Evolutionary conservation across 1,139 yeast genomes (phyloP), one percentile per base, ranked within the genome.

Genomic region (Hanseniaspora uvarum): DNA sequence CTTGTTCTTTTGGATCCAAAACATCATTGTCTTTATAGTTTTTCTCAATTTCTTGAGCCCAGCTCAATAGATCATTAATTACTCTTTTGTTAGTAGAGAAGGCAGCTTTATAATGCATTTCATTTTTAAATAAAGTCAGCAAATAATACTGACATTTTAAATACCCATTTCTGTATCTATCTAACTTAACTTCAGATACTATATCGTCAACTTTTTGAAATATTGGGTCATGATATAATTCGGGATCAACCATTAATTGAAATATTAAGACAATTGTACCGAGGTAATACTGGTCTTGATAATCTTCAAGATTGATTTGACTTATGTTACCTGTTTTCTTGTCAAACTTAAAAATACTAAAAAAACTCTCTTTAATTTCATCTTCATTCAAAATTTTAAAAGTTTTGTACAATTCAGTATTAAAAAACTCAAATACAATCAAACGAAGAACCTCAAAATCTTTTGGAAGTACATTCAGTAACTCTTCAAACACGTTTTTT

Each of bases 261-360:
- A 28, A 50, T 28, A 50, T 21, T 16, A 24, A 18, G 5, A 44
- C 12, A n/a, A 50, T 43, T 8, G 44, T 50, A 14, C 53, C 53
- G 7, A 50, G 14, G 19, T 50, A 28, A 40, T n/a, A 50, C 18
- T 50, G 53, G 21, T 50, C 53, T 33, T 36, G 45, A 12, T 50
- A 21, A 5, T 50, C 48, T 19, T 37, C 36, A 4, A 50, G n/a
- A 30, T 28, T 0, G 3, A 50, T 44, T 30, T 21, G 19, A 10
- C 2, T 16, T 18, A 50, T 43, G 10, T 28, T 23, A 2, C 53
- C 45, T 12, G 33, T 30, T 19, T 43, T 21, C 7, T 21, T 36
- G 30, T 50, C 39, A 7, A 14, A 37, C 7, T 30, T 50, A 14
- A 50, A 50, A 30, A 50, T 43, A 2, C 21, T 43, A 4, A 4